Evolutionary conservation across 2,329 filamentous ascomycete species (phyloP), one percentile per base, ranked within the genome.

Genomic region (Epichloe glyceriae): DNA sequence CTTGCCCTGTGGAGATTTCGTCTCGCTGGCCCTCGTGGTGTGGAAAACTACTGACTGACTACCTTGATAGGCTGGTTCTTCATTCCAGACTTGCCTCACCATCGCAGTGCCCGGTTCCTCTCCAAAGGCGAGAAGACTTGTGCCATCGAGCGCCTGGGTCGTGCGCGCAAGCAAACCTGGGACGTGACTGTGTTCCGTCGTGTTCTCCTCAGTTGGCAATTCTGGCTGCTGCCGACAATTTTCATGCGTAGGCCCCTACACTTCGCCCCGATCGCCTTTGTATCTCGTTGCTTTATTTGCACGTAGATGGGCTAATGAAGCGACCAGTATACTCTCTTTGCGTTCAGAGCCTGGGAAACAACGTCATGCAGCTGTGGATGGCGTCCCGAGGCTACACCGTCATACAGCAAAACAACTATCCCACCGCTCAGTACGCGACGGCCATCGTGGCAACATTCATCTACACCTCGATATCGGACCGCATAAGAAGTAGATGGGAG

Each of bases 301-400:
- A 22, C 3, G 5, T 37, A 8, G 14, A 14, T 11, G 14, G 17
- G 17, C 52, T 56, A 3, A 55, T 37, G 15, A 8, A 1, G 5
- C 14, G 1, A 1, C 5, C n/a, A 58, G 56, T 72, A 1, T 72
- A 72, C 55, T 72, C 70, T 0, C 65, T 73, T 3, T 68, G 66
- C 19, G 66, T 72, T 0, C 70, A 72, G 54, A 64, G 64, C 46
- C 61, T 72, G 1, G 55, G 58, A 14, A 73, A 72, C 60, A 72
- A 73, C 39, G 69, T 73, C 5, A 70, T 72, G 60, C 65, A 64
- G 22, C 58, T 71, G 17, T 72, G 70, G 70, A 69, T 73, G 65
- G 65, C 65, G 2, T 70, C 69, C 0, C 63, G 67, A 3, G 70
- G 70, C 3, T 72, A 72, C 53, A 67, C 60, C 3, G 60, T 66